Evolutionary conservation across 2,329 filamentous ascomycete species (phyloP).

Genomic region (Fusarium torulosum): DNA sequence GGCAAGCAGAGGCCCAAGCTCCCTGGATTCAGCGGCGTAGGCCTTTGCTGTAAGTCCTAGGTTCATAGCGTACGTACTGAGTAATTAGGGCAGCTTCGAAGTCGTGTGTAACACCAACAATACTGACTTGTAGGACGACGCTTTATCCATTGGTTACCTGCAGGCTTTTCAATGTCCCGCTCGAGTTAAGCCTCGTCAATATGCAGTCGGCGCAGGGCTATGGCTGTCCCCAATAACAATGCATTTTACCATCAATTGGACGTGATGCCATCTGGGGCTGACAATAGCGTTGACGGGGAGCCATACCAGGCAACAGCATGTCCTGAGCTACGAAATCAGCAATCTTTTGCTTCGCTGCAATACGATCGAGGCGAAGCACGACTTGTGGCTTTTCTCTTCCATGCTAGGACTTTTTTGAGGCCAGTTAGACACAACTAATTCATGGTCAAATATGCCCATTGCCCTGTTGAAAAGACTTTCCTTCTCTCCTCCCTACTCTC

Average conservation of each 20-base stretch:
- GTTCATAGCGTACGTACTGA: too few species aligned
- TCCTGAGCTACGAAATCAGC: neutral
- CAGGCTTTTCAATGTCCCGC: neutral
- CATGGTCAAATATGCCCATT: slow-evolving; percentile 12
- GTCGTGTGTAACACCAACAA: neutral
- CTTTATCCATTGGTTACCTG: neutral
- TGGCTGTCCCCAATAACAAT: neutral
- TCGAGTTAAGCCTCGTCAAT: neutral
- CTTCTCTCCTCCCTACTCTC: slow-evolving; percentile 1
- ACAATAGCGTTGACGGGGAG: slow-evolving; percentile 1
- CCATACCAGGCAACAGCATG: slow-evolving; percentile 17
- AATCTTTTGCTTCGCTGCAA: neutral
- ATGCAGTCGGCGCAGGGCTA: neutral
- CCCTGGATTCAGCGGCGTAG: neutral
- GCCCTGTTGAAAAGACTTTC: neutral
- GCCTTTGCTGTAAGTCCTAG: slow-evolving; percentile 10
- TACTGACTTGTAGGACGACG: neutral
- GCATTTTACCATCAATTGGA: slow-evolving; percentile 15
- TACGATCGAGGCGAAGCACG: neutral
- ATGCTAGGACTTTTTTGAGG: slow-evolving; percentile 18
- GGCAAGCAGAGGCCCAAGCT: slow-evolving; percentile 18
- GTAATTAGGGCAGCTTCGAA: neutral
- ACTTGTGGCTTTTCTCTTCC: neutral
- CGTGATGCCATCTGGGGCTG: neutral
- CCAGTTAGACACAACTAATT: neutral